Evolutionary conservation across 164 flowering plant genomes (phyloP).

Genomic region (Platanus orientalis): DNA sequence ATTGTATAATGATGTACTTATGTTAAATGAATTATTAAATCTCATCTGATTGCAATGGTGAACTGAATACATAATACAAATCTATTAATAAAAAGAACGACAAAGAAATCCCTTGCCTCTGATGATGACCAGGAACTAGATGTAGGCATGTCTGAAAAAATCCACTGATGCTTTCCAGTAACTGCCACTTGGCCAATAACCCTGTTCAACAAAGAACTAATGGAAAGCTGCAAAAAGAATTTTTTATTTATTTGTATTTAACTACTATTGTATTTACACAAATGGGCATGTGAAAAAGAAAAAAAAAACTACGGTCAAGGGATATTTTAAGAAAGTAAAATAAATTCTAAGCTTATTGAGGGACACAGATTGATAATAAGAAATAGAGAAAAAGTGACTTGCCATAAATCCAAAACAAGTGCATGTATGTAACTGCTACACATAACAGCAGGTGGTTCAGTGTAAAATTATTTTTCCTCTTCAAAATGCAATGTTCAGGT

Average conservation of each 20-base stretch:
- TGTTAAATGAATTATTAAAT: not conserved
- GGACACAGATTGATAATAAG: too few relatives aligned
- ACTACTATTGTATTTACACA: not conserved
- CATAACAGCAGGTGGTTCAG: not conserved
- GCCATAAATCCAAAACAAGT: not conserved
- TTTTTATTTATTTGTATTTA: not conserved
- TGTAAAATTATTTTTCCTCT: not conserved
- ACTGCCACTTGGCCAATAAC: conserved; percentile 75
- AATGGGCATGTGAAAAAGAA: not conserved
- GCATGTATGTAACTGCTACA: not conserved
- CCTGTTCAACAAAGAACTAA: conserved; percentile 36
- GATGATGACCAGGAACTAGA: conserved; percentile 28
- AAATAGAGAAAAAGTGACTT: not conserved
- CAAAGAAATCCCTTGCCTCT: conserved; percentile 41
- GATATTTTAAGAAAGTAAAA: too few relatives aligned
- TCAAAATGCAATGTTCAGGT: too few relatives aligned
- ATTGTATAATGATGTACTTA: not conserved
- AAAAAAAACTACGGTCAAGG: not conserved
- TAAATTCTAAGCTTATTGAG: too few relatives aligned
- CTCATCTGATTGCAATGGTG: not conserved
- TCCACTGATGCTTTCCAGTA: conserved; percentile 67
- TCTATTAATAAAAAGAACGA: not conserved
- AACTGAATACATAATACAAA: not conserved
- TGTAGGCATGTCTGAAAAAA: conserved; percentile 38
- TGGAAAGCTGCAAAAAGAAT: not conserved